Evolutionary conservation across 345 rosid species (phyloP).

Genomic region (Brassica juncea): DNA sequence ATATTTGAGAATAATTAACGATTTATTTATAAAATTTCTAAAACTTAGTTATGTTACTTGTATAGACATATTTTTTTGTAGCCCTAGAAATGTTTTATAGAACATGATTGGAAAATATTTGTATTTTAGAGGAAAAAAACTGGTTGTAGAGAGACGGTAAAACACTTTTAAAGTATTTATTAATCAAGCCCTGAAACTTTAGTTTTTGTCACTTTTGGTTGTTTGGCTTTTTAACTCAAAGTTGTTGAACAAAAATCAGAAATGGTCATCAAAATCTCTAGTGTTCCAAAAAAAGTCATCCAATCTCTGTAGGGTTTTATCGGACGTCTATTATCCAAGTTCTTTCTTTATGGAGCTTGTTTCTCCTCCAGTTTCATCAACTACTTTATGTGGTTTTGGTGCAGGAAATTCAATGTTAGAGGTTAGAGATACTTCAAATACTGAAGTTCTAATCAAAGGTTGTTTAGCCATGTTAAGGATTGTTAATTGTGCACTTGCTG

Average conservation of each 20-base stretch:
- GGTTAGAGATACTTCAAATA: no score
- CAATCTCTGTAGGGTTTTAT: not conserved
- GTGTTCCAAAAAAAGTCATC: not conserved
- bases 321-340: no score
- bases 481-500: no score
- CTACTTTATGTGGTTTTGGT: no score
- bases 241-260: constrained; percentile 29
- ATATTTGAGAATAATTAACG: not conserved
- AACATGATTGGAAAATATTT: not conserved
- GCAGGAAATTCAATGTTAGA: no score
- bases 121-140: no score
- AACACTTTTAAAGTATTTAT: not conserved
- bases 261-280: constrained; percentile 11
- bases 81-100: not conserved
- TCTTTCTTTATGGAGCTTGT: no score
- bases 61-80: not conserved
- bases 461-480: no score
- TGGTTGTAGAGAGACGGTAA: no score
- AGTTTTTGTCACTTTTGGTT: constrained; percentile 20
- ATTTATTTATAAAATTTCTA: no score
- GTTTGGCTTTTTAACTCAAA: constrained; percentile 12
- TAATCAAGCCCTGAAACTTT: not conserved
- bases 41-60: not conserved
- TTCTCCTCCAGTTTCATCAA: no score
- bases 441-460: no score